Conservation (phyloP, 805 yeast genomes). For the Myxozyma sirexii region DNA sequence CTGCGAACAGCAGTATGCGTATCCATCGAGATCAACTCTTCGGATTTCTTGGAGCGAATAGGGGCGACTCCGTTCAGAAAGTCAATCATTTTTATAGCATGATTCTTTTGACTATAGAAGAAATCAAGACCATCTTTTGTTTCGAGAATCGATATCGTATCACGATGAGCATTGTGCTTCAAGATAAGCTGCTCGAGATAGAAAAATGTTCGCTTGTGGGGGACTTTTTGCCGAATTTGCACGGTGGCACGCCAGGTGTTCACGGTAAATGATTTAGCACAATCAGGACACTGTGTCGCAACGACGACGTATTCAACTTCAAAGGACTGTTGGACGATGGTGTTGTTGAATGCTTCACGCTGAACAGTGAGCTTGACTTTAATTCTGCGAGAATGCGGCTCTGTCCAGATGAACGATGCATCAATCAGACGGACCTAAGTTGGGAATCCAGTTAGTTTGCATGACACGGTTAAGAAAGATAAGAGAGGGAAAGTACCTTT, state of each 20-base stretch:
- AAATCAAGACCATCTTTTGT: conserved; percentile 93
- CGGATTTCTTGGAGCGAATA: conserved; percentile 76
- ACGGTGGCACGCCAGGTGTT: conserved; percentile 98
- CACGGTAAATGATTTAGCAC: conserved; percentile 95
- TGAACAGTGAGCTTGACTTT: conserved; percentile 90
- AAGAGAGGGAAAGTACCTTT: conserved; percentile 65
- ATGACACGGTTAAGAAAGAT: not conserved
- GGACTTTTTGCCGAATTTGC: conserved; percentile 95
- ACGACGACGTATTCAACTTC: conserved; percentile 92
- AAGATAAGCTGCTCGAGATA: conserved; percentile 93
- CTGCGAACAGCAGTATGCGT: conserved; percentile 86
- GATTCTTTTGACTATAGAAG: conserved; percentile 83
- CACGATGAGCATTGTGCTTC: conserved; percentile 89
- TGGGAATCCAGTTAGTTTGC: conserved; percentile 32
- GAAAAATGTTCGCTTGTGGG: conserved; percentile 94
- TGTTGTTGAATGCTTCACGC: conserved; percentile 92
- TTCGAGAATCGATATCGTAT: conserved; percentile 91
- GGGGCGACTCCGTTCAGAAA: conserved; percentile 86
- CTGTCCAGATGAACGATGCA: conserved; percentile 98
- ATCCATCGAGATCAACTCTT: conserved; percentile 88
- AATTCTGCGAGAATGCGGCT: conserved; percentile 96
- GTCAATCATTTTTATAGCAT: conserved; percentile 92
- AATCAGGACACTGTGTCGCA: conserved; percentile 97
- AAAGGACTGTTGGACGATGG: conserved; percentile 89
- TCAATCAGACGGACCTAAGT: conserved; percentile 81